Evolutionary conservation across 1,139 yeast species (phyloP), one percentile per base, ranked within the genome.

Genomic region (Blastobotrys arbuscula): DNA sequence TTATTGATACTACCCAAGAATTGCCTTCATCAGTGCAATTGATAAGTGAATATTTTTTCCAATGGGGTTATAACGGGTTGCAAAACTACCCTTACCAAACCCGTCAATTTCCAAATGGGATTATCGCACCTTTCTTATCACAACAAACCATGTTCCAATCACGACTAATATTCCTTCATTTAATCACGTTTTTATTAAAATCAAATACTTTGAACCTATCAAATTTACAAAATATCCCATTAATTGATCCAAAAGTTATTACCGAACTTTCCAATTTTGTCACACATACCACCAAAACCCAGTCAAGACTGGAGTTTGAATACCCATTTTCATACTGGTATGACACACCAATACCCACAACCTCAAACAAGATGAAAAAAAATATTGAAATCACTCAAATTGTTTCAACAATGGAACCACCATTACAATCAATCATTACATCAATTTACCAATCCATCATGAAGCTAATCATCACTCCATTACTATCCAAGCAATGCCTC

Each of bases 51-150:
- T 41, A 41, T 28, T 41, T 20, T 28, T 41, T 41, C 19, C 44
- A 41, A 33, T 41, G 44, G 44, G 44, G 38, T 8, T 41, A 41
- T 21, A 41, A 41, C 38, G 44, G 44, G 13, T 16, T 33, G n/a
- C 15, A 3, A 18, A 41, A 41, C 38, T 41, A 41, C 20, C 44
- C 44, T 6, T n/a, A 24, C 7, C 6, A n/a, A 10, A 2, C 30
- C 21, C 35, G 43, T 15, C 35, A 30, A 10, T 26, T 30, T 15
- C 30, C 31, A 36, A 13, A 26, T n/a, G 34, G 42, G 6, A 20
- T 41, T 10, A n/a, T 41, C 15, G 31, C 30, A 18, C 44, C 44
- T 18, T 41, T 41, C 20, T 28, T 36, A n/a, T 41, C 35, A 16
- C 44, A 41, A 28, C 24, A 30, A 6, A 31, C 44, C 7, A 41